These are phyloP conservation scores for Grifola frondosa DNA, from an alignment of 1,284 basidiomycete genomes.

Conservation along the genomic window DNA sequence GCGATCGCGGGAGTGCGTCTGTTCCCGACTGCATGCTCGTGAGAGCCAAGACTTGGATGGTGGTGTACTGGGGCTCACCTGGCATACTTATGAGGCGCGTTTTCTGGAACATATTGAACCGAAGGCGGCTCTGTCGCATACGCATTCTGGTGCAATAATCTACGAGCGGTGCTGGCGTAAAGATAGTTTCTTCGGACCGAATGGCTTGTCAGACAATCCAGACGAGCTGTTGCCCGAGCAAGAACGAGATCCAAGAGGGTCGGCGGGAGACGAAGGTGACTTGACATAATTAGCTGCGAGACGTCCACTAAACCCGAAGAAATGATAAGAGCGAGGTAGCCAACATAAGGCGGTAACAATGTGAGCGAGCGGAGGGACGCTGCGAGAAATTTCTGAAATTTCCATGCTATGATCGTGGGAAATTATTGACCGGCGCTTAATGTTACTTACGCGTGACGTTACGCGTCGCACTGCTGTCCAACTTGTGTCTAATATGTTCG, in stretches of 20 bases:
- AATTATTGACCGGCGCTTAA: too few species aligned
- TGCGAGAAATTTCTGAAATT: too few species aligned
- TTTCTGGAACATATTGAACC: not conserved
- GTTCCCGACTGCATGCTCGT: constrained; percentile 4
- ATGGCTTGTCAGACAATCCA: constrained; percentile 8
- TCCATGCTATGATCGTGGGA: too few species aligned
- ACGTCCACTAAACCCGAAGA: too few species aligned
- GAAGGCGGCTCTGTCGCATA: not conserved
- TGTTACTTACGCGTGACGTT: too few species aligned
- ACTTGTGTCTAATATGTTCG: too few species aligned
- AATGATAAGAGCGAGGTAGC: too few species aligned
- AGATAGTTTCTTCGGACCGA: not conserved
- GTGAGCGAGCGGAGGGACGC: too few species aligned
- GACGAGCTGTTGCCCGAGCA: constrained; percentile 17
- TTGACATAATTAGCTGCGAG: constrained; percentile 17
- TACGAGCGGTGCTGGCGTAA: not conserved
- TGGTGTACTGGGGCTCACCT: constrained; percentile 4
- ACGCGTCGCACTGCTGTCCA: too few species aligned
- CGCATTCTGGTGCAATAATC: constrained; percentile 10
- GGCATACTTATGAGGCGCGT: constrained; percentile 14
- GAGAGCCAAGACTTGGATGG: not conserved
- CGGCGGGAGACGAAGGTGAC: constrained; percentile 16
- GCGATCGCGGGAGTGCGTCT: not conserved
- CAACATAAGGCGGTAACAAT: too few species aligned
- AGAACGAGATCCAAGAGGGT: constrained; percentile 23